Conservation (phyloP, 169 alveolate genomes). For the Besnoitia besnoiti region DNA sequence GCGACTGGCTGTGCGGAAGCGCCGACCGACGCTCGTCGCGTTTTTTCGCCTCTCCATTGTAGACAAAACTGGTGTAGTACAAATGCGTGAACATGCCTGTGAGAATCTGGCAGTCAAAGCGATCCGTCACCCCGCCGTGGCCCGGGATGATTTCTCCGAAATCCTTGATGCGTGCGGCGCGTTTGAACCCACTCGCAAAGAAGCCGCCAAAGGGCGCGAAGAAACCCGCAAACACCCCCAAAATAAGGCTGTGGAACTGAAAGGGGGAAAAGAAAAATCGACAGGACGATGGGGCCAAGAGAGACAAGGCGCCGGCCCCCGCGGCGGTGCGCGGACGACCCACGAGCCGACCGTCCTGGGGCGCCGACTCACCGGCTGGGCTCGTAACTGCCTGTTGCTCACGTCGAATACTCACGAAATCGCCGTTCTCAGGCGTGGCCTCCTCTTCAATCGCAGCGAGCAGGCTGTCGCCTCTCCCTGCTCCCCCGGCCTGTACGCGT, state of each 20-base stretch:
- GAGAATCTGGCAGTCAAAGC: slow-evolving; percentile 96
- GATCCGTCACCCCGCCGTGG: slow-evolving; percentile 99
- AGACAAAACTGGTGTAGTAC: slow-evolving; percentile 63
- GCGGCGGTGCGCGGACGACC: too few relatives aligned
- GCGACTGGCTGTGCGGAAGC: too few relatives aligned
- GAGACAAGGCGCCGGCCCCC: neutral
- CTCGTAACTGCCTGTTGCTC: slow-evolving; percentile 5
- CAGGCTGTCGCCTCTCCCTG: neutral
- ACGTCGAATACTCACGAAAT: neutral
- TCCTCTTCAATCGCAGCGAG: neutral
- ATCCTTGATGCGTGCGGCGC: slow-evolving; percentile 98
- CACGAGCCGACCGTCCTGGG: neutral
- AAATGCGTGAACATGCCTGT: slow-evolving; percentile 72
- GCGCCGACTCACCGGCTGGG: neutral
- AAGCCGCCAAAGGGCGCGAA: slow-evolving; percentile 99
- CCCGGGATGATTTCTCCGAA: slow-evolving; percentile 99
- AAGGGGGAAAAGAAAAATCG: slow-evolving; percentile 68
- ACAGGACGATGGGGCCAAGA: neutral
- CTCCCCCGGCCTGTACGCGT: neutral
- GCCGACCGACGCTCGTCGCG: neutral
- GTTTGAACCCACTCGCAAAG: slow-evolving; percentile 99
- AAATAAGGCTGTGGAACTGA: slow-evolving; percentile 90
- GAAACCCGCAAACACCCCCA: slow-evolving; percentile 95
- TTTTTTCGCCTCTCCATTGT: neutral
- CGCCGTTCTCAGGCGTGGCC: neutral